Evolutionary conservation across 2,329 filamentous ascomycete species (phyloP), one percentile per base, ranked within the genome.

Genomic region (Sporothrix phasma): DNA sequence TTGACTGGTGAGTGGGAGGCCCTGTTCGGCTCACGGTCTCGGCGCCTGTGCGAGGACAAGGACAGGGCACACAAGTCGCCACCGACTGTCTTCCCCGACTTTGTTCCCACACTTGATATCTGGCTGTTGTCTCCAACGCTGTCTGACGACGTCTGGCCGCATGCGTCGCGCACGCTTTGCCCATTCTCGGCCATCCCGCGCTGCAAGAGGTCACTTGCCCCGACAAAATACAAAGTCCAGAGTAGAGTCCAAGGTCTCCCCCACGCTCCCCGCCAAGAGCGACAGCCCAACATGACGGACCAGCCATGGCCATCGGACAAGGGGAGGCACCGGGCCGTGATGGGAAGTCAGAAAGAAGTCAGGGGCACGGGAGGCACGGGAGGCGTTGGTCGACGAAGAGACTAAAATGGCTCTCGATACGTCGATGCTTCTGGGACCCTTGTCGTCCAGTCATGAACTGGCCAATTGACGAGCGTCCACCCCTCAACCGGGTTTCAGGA

Each of bases 31-130:
- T n/a, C 11, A 13, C 31, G n/a, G 51, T 56, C 19, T 17, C 37
- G 65, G 69, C 34, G 34, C 34, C 34, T 4, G 34, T 37, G 8
- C 34, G 10, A 37, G 34, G 34, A 13, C n/a, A n/a, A n/a, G n/a
- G n/a, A n/a, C n/a, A n/a, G n/a, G n/a, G n/a, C n/a, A n/a, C n/a
- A n/a, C n/a, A n/a, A n/a, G n/a, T n/a, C n/a, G n/a, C n/a, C n/a
- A n/a, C n/a, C n/a, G n/a, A n/a, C n/a, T n/a, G n/a, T n/a, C n/a
- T n/a, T n/a, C n/a, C n/a, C n/a, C n/a, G n/a, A n/a, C n/a, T n/a
- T n/a, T n/a, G n/a, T n/a, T n/a, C n/a, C n/a, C n/a, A n/a, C n/a
- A n/a, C n/a, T n/a, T n/a, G n/a, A n/a, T n/a, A n/a, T n/a, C n/a
- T n/a, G n/a, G n/a, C n/a, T n/a, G n/a, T n/a, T n/a, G n/a, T n/a